These are phyloP conservation scores for Malus domestica DNA, from an alignment of 306 rosid species.

Conservation along the genomic window DNA sequence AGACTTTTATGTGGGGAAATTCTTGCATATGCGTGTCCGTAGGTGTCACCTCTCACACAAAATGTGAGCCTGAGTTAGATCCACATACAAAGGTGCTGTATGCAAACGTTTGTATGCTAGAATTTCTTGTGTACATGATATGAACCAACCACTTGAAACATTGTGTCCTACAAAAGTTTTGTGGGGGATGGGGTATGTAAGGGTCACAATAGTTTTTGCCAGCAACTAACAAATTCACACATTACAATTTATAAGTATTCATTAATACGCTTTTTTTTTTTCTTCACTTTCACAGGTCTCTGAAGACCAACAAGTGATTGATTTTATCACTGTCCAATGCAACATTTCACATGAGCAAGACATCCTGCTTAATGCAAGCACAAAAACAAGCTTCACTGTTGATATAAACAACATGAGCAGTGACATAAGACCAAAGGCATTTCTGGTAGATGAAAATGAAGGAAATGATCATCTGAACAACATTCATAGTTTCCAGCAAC, in stretches of 20 bases:
- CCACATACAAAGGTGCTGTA: neutral
- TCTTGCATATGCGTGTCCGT: neutral
- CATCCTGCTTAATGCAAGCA: constrained; percentile 17
- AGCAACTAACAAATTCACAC: too few species aligned
- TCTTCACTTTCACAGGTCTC: constrained; percentile 39
- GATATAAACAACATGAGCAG: constrained; percentile 12
- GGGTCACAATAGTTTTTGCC: too few species aligned
- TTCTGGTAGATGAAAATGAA: constrained; percentile 25
- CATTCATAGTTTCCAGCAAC: constrained; percentile 24
- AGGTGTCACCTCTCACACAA: neutral
- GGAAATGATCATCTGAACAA: constrained; percentile 29
- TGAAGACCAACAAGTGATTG: constrained; percentile 64
- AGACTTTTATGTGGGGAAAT: neutral
- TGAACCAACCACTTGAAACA: too few species aligned
- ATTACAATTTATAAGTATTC: neutral
- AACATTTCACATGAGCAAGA: constrained; percentile 41
- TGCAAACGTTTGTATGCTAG: neutral
- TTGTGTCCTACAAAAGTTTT: too few species aligned
- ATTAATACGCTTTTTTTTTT: neutral
- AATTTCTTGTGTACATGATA: neutral
- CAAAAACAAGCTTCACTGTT: neutral
- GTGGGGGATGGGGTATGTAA: too few species aligned
- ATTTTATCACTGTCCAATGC: constrained; percentile 53
- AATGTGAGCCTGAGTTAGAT: neutral
- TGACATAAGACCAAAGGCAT: constrained; percentile 42